Base-by-base conservation (phyloP, 73 alveolate genomes). In the Symbiodinium pilosum region DNA sequence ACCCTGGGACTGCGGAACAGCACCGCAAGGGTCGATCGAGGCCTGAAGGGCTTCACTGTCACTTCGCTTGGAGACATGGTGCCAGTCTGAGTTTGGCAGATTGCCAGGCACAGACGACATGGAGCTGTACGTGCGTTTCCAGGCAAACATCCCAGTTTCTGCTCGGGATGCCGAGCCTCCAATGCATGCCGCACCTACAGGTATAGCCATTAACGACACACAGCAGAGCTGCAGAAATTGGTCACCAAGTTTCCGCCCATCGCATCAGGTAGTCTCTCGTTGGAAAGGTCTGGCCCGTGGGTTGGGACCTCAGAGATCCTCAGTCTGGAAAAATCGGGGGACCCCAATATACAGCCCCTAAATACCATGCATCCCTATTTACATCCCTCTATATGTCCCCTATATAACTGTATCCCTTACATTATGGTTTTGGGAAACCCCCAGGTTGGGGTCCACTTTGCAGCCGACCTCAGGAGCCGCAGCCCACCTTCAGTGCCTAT, bases 71-170 rank as follows among this genome's bases (percentile, higher is more conserved):
- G 43, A 5, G 39, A n/a, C 84, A 30, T 68, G 83, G 28, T 68
- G 36, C 39, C 16, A 2, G 36, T 39, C n/a, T n/a, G n/a, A n/a
- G 81, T 32, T 20, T 26, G 34, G 12, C 85, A 34, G 85, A 42
- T 71, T 71, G 69, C 41, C 89, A 91, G 97, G 97, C 52, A 91
- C 97, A 3, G 97, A 91, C 30, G 97, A 86, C 87, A 69, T 69
- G 87, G 97, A 91, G 89, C 89, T 91, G 30, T 51, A 69, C 26
- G 97, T 91, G 51, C 47, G 89, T 51, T 91, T 91, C 43, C 71
- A 91, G 97, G 97, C 54, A 18, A 6, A 3, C 75, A 3, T 38
- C 24, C 30, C 32, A 56, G 73, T 6, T 20, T 64, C 28, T 47
- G 36, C 34, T 5, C n/a, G n/a, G n/a, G n/a, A n/a, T n/a, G n/a